A percentile compares a stretch with the other conserved stretches of the same genome.
Conservation (phyloP, 805 yeast species). For the Lipomyces spencermartinsiae region DNA sequence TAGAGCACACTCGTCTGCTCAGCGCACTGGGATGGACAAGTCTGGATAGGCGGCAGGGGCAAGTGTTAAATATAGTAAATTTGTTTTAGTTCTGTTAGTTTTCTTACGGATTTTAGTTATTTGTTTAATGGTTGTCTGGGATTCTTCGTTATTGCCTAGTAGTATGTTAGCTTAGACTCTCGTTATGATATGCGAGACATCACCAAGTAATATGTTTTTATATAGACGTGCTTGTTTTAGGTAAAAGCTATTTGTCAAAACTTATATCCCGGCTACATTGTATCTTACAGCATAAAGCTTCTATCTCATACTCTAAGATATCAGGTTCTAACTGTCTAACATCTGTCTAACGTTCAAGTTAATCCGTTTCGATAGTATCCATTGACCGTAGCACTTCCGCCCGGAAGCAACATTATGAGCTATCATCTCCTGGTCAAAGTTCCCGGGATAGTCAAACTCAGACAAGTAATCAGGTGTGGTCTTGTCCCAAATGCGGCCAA, state of each 20-base stretch:
- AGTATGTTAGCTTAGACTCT: slow-evolving; percentile 1
- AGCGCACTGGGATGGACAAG: not conserved
- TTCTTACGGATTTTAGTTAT: not conserved
- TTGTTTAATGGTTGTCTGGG: not conserved
- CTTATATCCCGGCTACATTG: not conserved
- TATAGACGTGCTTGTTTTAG: not conserved
- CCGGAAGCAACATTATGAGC: slow-evolving; percentile 7
- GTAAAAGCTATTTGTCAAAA: not conserved
- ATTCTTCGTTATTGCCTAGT: not conserved
- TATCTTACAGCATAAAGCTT: not conserved
- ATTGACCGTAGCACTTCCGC: slow-evolving; percentile 38
- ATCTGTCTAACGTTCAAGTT: slow-evolving; percentile 53
- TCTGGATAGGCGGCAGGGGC: not conserved
- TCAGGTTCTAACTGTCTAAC: slow-evolving; percentile 35
- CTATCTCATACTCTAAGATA: not conserved
- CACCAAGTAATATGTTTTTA: not conserved
- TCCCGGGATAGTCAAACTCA: slow-evolving; percentile 21
- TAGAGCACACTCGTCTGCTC: not conserved
- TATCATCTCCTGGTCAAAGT: not conserved
- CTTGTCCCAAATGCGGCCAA: slow-evolving; percentile 48
- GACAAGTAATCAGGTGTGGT: slow-evolving; percentile 46
- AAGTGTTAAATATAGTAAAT: not conserved
- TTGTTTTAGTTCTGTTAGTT: not conserved
- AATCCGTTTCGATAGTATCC: slow-evolving; percentile 49
- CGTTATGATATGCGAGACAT: not conserved